phyloP scores from a whole-genome alignment of 331 rosid species.

The Saraca asoca region DNA sequence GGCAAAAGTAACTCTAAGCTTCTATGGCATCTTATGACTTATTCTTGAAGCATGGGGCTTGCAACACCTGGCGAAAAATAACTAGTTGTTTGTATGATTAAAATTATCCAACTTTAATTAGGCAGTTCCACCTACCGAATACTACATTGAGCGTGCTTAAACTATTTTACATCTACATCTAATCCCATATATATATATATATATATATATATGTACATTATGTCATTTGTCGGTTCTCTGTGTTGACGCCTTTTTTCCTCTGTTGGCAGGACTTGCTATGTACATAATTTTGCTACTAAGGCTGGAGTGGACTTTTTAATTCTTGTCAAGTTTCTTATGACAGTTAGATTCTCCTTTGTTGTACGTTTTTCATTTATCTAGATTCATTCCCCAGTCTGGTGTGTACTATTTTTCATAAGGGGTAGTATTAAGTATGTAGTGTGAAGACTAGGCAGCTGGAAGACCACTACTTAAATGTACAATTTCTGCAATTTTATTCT shows the following conservation, averaged over 20 bases:
- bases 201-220: too few relatives aligned
- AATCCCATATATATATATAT: too few relatives aligned
- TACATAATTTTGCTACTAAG: conserved; percentile 44
- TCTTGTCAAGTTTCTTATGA: conserved; percentile 37
- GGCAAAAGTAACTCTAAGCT: neutral
- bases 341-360: conserved; percentile 29
- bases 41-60: conserved; percentile 33
- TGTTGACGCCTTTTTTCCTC: conserved; percentile 26
- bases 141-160: conserved; percentile 1
- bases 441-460: conserved; percentile 23
- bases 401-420: conserved; percentile 26
- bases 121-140: conserved; percentile 35
- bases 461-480: conserved; percentile 20
- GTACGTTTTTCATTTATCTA: conserved; percentile 22
- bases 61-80: conserved; percentile 40
- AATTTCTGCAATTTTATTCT: conserved; percentile 13
- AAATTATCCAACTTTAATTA: conserved; percentile 32
- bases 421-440: conserved; percentile 22
- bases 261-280: conserved; percentile 38
- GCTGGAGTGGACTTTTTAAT: conserved; percentile 33
- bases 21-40: conserved; percentile 25
- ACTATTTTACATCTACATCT: conserved; percentile 21
- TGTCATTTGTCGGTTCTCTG: conserved; percentile 40
- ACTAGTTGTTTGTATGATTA: conserved; percentile 23
- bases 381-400: conserved; percentile 17